phyloP scores from a whole-genome alignment of 164 flowering plant genomes.

The Nelumbo lutea region DNA sequence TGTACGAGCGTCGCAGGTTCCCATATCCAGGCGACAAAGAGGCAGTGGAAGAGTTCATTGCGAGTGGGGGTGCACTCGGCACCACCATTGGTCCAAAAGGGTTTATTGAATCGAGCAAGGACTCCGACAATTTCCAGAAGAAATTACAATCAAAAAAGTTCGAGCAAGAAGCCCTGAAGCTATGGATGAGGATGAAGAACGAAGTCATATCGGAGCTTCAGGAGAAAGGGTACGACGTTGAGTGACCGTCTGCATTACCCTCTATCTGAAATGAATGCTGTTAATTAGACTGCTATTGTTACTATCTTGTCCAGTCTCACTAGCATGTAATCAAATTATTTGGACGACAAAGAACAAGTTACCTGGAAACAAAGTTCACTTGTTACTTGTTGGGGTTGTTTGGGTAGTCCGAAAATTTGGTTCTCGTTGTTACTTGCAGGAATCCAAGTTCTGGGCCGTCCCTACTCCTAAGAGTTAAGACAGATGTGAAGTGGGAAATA shows the following conservation, averaged over 20 bases:
- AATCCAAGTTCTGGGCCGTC: too few relatives aligned
- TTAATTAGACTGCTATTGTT: too few relatives aligned
- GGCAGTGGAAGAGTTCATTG: constrained; percentile 82
- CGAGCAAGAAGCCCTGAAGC: constrained; percentile 66
- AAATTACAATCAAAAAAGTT: constrained; percentile 65
- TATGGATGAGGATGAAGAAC: constrained; percentile 87
- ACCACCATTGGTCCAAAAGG: constrained; percentile 84
- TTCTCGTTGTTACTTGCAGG: too few relatives aligned
- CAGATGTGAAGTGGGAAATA: too few relatives aligned
- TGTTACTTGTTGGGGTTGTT: too few relatives aligned
- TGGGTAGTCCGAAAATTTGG: too few relatives aligned
- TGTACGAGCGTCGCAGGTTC: constrained; percentile 62
- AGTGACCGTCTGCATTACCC: constrained; percentile 26
- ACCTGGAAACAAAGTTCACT: too few relatives aligned
- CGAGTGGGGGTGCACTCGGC: constrained; percentile 82
- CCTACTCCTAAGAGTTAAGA: too few relatives aligned
- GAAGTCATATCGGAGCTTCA: constrained; percentile 82
- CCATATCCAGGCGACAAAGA: constrained; percentile 94
- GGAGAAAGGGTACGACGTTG: constrained; percentile 76
- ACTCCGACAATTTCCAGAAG: constrained; percentile 45
- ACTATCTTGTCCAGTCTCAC: too few relatives aligned
- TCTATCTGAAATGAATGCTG: too few relatives aligned
- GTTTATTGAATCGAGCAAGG: constrained; percentile 41
- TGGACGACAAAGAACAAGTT: too few relatives aligned
- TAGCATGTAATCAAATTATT: too few relatives aligned